Conservation (phyloP, 2,329 filamentous ascomycete species). For the Penicillium sp. region DNA sequence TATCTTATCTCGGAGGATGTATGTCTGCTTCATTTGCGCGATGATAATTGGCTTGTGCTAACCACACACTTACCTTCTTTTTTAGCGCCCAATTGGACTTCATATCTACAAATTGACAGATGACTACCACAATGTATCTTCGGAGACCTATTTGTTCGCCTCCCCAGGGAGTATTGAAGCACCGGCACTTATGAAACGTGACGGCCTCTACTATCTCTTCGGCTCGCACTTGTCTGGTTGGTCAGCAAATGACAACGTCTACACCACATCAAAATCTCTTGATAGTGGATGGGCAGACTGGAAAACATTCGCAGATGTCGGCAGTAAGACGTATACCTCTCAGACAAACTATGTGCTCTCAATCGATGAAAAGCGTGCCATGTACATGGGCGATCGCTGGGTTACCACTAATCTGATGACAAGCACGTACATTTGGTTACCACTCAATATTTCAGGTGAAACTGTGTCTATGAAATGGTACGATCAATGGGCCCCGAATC, state of each 20-base stretch:
- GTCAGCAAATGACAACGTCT: conserved; percentile 58
- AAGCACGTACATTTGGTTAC: conserved; percentile 69
- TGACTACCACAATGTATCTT: conserved; percentile 60
- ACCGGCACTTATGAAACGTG: conserved; percentile 65
- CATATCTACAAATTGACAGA: conserved; percentile 32
- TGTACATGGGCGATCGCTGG: conserved; percentile 72
- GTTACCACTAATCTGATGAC: conserved; percentile 61
- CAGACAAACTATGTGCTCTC: conserved; percentile 1
- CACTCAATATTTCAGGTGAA: conserved; percentile 41
- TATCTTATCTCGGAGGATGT: conserved; percentile 69
- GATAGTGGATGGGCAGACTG: conserved; percentile 65
- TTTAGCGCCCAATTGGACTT: not conserved
- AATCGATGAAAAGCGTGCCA: not conserved
- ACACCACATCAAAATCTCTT: conserved; percentile 62
- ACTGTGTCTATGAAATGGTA: conserved; percentile 1
- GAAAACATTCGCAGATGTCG: conserved; percentile 52
- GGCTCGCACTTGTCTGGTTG: conserved; percentile 56
- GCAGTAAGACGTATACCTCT: not conserved
- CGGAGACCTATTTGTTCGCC: conserved; percentile 57
- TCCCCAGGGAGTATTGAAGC: conserved; percentile 57
- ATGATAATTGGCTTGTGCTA: not conserved
- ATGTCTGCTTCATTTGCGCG: conserved; percentile 33
- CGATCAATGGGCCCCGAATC: not conserved
- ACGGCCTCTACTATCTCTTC: conserved; percentile 68
- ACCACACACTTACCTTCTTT: not conserved